phyloP scores from a whole-genome alignment of 768 basidiomycete genomes.

The Albatrellus ellisii region DNA sequence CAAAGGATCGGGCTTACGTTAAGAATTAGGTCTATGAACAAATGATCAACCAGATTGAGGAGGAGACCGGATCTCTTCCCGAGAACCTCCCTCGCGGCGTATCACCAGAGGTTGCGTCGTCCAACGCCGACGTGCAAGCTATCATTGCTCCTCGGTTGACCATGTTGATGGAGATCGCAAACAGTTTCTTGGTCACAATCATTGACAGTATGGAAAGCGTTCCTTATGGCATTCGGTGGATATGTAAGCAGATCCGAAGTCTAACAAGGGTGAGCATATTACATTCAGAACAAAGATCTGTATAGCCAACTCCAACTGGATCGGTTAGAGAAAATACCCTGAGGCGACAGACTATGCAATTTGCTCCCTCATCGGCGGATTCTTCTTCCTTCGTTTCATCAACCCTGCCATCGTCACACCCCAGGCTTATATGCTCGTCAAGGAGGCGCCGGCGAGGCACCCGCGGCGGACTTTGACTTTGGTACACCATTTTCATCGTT shows the following conservation, averaged over 20 bases:
- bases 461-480: constrained; percentile 92
- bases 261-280: constrained; percentile 62
- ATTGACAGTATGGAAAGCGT: constrained; percentile 98
- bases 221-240: constrained; percentile 99
- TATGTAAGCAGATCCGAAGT: constrained; percentile 98
- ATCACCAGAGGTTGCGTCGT: constrained; percentile 86
- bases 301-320: background rate
- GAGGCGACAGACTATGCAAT: constrained; percentile 98
- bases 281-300: background rate
- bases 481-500: constrained; percentile 22
- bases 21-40: constrained; percentile 87
- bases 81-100: constrained; percentile 88
- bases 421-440: constrained; percentile 99
- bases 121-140: constrained; percentile 91
- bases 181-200: constrained; percentile 92
- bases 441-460: constrained; percentile 95
- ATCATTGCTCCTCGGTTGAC: constrained; percentile 95
- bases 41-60: constrained; percentile 98
- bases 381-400: constrained; percentile 99
- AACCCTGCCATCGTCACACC: constrained; percentile 99
- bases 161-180: constrained; percentile 99
- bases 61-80: constrained; percentile 88
- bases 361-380: constrained; percentile 96
- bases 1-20: background rate
- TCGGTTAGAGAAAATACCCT: constrained; percentile 83